Evolutionary conservation across 768 basidiomycete genomes (phyloP), one percentile per base, ranked within the genome.

Genomic region (Nidula microcarpa): DNA sequence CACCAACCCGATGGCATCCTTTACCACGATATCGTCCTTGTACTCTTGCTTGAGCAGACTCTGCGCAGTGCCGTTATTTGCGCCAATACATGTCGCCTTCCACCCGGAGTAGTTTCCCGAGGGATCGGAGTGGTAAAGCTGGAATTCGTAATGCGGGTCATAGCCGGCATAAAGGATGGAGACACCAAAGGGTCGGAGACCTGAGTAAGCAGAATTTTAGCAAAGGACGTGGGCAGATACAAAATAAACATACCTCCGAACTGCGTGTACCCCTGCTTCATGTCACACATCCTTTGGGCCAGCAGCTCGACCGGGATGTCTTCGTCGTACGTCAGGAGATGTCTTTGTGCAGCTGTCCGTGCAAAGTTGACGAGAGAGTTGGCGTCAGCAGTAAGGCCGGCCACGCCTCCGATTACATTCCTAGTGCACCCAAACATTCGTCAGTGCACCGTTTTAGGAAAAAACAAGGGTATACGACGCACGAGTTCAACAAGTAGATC

Each of bases 71-170:
- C 94, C 91, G 67, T 91, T 97, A 75, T 98, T 99, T 6, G 95
- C 91, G n/a, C 97, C 96, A 60, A 99, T 93, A 68, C 93, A 97
- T 10, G 95, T 97, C 43, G 96, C 97, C 72, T 98, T 98, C 89
- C 95, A 98, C 10, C 96, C 96, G 0, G 89, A 91, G 71, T 98
- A 99, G 72, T 98, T 99, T 9, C 97, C 97, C 44, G 94, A 96
- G 2, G 96, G 97, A 67, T 98, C 97, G 6, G 93, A 94, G 68
- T 97, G 94, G 76, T 98, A 99, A 18, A 99, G 83, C 67, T 99
- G 97, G 81, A 98, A 97, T 53, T 85, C 74, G 71, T 98, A 94
- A 68, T 97, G 90, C 46, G 93, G 86, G 74, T 99, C 97, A 67
- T 93, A 94, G 46, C 97, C 97, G 8, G 96, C 94, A 60, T 98